Percentiles rank a stretch among this genome's conserved stretches.
phyloP scores from a whole-genome alignment of 1,139 yeast species.

The Protomyces gravidus region DNA sequence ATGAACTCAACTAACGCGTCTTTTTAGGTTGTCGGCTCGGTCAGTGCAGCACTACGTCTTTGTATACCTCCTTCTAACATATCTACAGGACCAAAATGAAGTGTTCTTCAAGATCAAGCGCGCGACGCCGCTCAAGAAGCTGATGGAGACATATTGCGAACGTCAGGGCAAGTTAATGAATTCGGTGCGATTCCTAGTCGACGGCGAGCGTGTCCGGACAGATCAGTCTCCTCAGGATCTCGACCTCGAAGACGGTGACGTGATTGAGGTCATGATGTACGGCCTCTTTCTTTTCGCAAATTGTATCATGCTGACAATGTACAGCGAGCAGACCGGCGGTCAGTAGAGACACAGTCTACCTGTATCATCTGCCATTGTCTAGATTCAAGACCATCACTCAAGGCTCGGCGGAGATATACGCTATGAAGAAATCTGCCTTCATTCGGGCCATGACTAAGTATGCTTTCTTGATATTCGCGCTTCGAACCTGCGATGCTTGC shows the following conservation, averaged over 20 bases:
- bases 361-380: too few species aligned
- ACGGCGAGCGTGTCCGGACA: slow-evolving; percentile 84
- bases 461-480: too few species aligned
- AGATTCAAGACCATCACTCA: too few species aligned
- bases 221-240: slow-evolving; percentile 87
- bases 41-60: neutral
- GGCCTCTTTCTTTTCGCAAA: neutral
- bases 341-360: neutral
- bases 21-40: slow-evolving; percentile 2
- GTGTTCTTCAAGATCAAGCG: slow-evolving; percentile 93
- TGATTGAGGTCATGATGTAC: slow-evolving; percentile 87
- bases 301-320: neutral
- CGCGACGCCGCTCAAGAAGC: slow-evolving; percentile 84
- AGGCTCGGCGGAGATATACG: too few species aligned
- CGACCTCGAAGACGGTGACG: slow-evolving; percentile 92
- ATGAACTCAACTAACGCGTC: too few species aligned
- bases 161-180: slow-evolving; percentile 88
- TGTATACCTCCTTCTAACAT: neutral
- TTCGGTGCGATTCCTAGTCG: slow-evolving; percentile 81
- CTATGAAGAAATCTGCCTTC: too few species aligned
- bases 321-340: neutral
- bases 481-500: too few species aligned
- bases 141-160: slow-evolving; percentile 97
- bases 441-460: too few species aligned
- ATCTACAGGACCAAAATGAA: slow-evolving; percentile 55